Evolutionary conservation across 805 yeast species (phyloP).

Genomic region (Ogataea paraovalis): DNA sequence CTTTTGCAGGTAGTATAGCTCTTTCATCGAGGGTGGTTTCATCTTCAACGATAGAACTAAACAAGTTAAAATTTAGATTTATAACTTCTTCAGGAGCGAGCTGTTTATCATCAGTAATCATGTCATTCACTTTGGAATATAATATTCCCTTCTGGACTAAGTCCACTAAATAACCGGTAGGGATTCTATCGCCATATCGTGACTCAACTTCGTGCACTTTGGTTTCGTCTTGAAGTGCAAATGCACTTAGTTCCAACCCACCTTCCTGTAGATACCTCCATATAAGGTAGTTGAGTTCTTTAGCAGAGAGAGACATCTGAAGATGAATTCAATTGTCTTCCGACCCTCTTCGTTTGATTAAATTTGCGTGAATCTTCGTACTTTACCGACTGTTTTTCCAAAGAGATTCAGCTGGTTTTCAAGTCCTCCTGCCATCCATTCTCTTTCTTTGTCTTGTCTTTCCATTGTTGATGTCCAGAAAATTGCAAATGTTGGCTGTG

Average conservation of each 20-base stretch:
- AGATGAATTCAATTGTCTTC: neutral
- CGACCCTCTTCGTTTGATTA: neutral
- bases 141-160: constrained; percentile 84
- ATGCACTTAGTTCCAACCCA: constrained; percentile 72
- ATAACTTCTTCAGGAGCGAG: constrained; percentile 23
- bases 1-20: neutral
- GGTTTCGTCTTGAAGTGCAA: constrained; percentile 75
- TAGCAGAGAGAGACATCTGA: constrained; percentile 69
- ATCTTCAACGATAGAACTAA: constrained; percentile 29
- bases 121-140: constrained; percentile 64
- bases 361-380: too few relatives aligned
- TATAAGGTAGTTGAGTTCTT: constrained; percentile 81
- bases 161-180: constrained; percentile 78
- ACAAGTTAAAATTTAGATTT: constrained; percentile 42
- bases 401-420: neutral
- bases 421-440: neutral
- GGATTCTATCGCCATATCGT: constrained; percentile 46
- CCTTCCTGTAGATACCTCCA: constrained; percentile 92
- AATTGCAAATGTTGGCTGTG: neutral
- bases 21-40: constrained; percentile 3
- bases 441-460: neutral
- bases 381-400: too few relatives aligned
- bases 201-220: constrained; percentile 54
- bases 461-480: neutral
- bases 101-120: constrained; percentile 30